phyloP scores from a whole-genome alignment of 2,329 filamentous ascomycete genomes.

The Cladosporium sp. region DNA sequence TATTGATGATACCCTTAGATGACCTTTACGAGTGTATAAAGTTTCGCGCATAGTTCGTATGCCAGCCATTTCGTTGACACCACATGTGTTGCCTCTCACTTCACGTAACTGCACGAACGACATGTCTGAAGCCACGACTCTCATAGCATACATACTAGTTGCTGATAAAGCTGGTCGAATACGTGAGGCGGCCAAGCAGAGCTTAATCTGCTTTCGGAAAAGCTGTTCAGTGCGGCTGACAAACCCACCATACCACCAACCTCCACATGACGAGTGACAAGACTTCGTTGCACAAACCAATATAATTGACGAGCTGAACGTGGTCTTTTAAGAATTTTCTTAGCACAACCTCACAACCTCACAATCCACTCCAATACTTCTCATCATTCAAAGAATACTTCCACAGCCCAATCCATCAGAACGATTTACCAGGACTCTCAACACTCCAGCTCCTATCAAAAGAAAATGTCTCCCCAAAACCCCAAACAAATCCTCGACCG shows the following conservation, averaged over 20 bases:
- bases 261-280: slow-evolving; percentile 17
- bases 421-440: not conserved
- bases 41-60: not conserved
- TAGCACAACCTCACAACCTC: not conserved
- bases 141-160: not conserved
- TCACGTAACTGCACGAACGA: not conserved
- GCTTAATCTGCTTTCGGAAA: not conserved
- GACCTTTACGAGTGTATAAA: not conserved
- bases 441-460: not conserved
- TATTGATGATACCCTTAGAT: not conserved
- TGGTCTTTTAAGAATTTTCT: not conserved
- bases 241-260: not conserved
- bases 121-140: not conserved
- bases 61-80: not conserved
- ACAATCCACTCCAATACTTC: not conserved
- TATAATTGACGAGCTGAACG: not conserved
- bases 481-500: slow-evolving; percentile 33
- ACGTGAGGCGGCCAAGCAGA: not conserved
- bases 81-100: not conserved
- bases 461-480: slow-evolving; percentile 12
- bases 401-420: not conserved
- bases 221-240: not conserved
- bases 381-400: not conserved
- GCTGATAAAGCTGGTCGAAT: not conserved
- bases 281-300: not conserved